Percentiles rank a stretch among this genome's conserved stretches.
Conservation (phyloP, 805 yeast genomes). For the Ogataea neopini region DNA sequence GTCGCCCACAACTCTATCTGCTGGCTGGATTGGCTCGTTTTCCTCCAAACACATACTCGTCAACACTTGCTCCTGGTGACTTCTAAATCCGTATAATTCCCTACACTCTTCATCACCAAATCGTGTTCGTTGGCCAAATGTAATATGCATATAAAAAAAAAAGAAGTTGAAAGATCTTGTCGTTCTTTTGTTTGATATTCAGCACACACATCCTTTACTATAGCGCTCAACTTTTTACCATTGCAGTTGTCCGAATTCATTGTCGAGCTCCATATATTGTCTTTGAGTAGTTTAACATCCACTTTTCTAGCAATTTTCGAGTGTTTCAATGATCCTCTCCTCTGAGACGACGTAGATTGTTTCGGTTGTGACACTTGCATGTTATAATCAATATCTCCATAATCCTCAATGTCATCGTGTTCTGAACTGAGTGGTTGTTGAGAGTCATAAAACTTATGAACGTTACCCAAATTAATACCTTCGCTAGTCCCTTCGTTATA, state of each 20-base stretch:
- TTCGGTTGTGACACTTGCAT: constrained; percentile 12
- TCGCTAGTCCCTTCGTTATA: constrained; percentile 39
- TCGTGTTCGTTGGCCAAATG: constrained; percentile 90
- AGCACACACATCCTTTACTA: constrained; percentile 29
- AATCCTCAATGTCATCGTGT: constrained; percentile 41
- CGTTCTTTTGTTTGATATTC: constrained; percentile 57
- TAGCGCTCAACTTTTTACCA: constrained; percentile 21
- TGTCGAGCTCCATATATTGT: constrained; percentile 65
- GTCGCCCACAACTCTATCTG: no score
- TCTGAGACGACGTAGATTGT: neutral
- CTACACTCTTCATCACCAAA: constrained; percentile 52
- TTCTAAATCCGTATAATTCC: constrained; percentile 25
- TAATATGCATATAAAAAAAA: constrained; percentile 77
- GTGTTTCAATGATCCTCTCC: constrained; percentile 39
- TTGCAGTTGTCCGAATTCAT: constrained; percentile 6
- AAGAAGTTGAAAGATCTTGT: constrained; percentile 78
- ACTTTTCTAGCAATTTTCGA: constrained; percentile 78
- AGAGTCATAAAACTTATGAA: constrained; percentile 11
- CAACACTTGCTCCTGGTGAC: neutral
- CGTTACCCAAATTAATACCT: constrained; percentile 34
- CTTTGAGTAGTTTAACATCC: constrained; percentile 71
- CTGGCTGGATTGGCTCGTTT: no score
- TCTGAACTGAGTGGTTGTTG: constrained; percentile 10
- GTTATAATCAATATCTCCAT: constrained; percentile 20
- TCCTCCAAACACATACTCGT: neutral